Percentiles rank a stretch among this genome's conserved stretches.
Conservation (phyloP, 176 grass and related monocot species). For the Lolium perenne region DNA sequence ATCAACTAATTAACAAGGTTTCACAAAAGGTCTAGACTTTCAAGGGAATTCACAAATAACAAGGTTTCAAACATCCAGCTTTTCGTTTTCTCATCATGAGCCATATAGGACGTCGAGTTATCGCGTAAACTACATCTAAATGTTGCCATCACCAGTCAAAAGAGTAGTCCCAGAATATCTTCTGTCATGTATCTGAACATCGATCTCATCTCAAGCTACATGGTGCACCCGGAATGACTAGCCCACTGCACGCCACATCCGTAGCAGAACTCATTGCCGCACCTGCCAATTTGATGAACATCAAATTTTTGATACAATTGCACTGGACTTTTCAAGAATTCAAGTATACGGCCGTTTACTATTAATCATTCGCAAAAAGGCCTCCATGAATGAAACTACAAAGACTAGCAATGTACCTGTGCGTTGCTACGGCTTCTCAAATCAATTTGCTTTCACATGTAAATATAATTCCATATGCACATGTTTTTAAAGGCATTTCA, state of each 20-base stretch:
- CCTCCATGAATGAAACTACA: background rate
- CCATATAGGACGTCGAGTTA: background rate
- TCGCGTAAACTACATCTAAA: background rate
- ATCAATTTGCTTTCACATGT: too few species aligned
- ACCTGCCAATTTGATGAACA: constrained; percentile 42
- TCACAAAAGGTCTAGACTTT: too few species aligned
- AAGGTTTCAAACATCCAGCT: background rate
- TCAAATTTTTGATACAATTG: background rate
- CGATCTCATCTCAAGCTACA: background rate
- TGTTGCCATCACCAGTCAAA: background rate
- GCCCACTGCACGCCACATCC: constrained; percentile 15
- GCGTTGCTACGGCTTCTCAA: too few species aligned
- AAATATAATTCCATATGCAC: too few species aligned
- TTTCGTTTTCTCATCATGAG: background rate
- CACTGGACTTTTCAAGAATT: background rate
- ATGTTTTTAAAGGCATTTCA: too few species aligned
- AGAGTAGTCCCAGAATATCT: background rate
- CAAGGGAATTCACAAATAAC: too few species aligned
- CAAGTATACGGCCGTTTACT: too few species aligned
- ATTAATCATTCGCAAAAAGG: background rate
- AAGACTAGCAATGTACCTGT: too few species aligned
- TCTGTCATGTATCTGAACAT: background rate
- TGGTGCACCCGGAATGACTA: constrained; percentile 20
- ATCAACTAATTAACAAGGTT: too few species aligned
- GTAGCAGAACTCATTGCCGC: constrained; percentile 34